Evolutionary conservation across 192 early-diverging fungal genomes (phyloP), one percentile per base, ranked within the genome.

Genomic region (Coemansia sp.): DNA sequence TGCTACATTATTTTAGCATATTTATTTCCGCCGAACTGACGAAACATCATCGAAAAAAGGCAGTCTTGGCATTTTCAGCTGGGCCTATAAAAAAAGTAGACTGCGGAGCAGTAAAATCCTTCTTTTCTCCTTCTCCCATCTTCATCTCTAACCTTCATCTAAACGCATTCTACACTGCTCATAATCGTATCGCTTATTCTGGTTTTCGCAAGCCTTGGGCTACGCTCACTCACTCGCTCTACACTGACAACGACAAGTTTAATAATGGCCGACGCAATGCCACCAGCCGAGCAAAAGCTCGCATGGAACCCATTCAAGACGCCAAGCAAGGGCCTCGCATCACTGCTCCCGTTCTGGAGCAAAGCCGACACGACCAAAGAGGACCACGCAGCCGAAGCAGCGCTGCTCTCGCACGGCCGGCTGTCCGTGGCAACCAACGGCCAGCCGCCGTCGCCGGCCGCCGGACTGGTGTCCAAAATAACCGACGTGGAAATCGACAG

Each of bases 401-500:
- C 34, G 27, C 53, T 75, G 49, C 66, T 75, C 9, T 48, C 59
- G 22, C 58, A 61, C 22, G 62, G 72, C 52, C 66, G 66, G 11
- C 55, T 75, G 19, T 27, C 55, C 5, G 62, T 57, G 14, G 34
- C 24, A 19, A 41, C 59, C 15, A 62, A 64, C 18, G 21, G 19
- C n/a, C 39, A 42, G 25, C 30, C 57, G 22, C 21, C 42, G n/a
- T 34, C 43, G 11, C 1, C 48, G 7, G 37, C 18, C 44, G 17
- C 46, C 14, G 44, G 43, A 7, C 43, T 53, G 15, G 27, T 47
- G 12, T 63, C 63, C 27, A 57, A 70, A 57, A 45, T 77, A 21
- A 40, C 60, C n/a, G 73, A 77, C 53, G 64, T 77, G 19, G 64
- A 67, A 42, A 70, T 77, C 50, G 73, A 70, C 61, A 33, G 14